Base-by-base conservation (phyloP, 306 rosid genomes). In the Cicer arietinum region DNA sequence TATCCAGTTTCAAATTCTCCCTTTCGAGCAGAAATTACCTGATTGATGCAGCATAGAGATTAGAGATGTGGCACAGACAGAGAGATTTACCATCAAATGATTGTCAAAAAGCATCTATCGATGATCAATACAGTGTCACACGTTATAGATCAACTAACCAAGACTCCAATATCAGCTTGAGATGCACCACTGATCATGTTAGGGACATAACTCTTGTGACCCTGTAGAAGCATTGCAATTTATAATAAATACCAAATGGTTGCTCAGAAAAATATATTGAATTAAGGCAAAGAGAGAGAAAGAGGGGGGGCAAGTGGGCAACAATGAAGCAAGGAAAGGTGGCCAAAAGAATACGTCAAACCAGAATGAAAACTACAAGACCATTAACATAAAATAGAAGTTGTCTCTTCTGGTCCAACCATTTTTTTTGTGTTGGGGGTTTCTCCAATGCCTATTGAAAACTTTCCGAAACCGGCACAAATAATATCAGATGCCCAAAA, bases 151-250 rank as follows among this genome's bases (percentile, higher is more conserved):
- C 76, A 70, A 85, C 98, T 83, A 76, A 95, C 99, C 91, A 95
- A 85, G 40, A 95, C 98, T 79, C 99, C 99, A 54, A 95, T 76
- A 81, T 95, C 99, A 67, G 99, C 99, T 86, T 95, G 99, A 58
- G 99, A 85, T 58, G 99, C 99, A 75, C 99, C 99, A 65, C 99
- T 92, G 65, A 95, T 95, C 99, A 95, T 95, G 80, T 95, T 95
- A 64, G 99, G 99, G 16, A 95, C 99, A 83, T 95, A 95, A 79
- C 98, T 95, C 85, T 95, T 95, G 91, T 95, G 99, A 75, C 99
- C 99, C 99, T 95, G 85, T 73, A 77, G 14, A 58, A 79, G 1
- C 71, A 81, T 37, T 46, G 77, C 37, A 30, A 25, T 66, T 74
- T 35, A 58, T 25, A 67, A 12, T 17, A 10, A 80, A 51, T 44